phyloP scores from a whole-genome alignment of 768 basidiomycete species.

The Pisolithus albus region DNA sequence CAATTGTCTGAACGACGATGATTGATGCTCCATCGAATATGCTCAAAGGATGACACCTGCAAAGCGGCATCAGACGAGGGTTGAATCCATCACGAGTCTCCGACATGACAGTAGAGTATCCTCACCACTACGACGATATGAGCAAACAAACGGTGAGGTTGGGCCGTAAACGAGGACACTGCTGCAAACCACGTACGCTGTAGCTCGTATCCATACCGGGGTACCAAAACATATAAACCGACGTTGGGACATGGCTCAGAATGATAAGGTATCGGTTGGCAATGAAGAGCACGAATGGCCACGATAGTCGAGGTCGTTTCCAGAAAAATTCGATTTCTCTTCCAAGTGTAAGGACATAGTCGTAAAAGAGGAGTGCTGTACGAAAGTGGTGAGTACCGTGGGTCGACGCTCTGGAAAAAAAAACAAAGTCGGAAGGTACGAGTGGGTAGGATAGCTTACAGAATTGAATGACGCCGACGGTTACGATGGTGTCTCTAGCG shows the following conservation, averaged over 20 bases:
- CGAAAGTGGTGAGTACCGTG: background rate
- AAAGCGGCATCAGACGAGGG: background rate
- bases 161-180: background rate
- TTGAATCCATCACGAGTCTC: background rate
- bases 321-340: constrained; percentile 41
- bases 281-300: constrained; percentile 34
- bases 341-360: constrained; percentile 39
- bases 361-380: constrained; percentile 32
- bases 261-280: constrained; percentile 37
- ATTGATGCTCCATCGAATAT: background rate
- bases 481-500: too few relatives aligned
- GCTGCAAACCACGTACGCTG: background rate
- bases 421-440: too few relatives aligned
- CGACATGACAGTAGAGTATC: too few relatives aligned
- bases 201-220: background rate
- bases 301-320: constrained; percentile 25
- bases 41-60: background rate
- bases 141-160: background rate
- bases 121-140: background rate
- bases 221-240: constrained; percentile 30
- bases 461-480: too few relatives aligned
- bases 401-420: too few relatives aligned
- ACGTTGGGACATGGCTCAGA: constrained; percentile 32
- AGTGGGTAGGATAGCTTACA: too few relatives aligned
- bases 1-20: background rate